A percentile compares a stretch with the other conserved stretches of the same genome.
These are phyloP conservation scores for Aspergillus neotritici DNA, from an alignment of 2,329 filamentous ascomycete species.

Conservation along the genomic window DNA sequence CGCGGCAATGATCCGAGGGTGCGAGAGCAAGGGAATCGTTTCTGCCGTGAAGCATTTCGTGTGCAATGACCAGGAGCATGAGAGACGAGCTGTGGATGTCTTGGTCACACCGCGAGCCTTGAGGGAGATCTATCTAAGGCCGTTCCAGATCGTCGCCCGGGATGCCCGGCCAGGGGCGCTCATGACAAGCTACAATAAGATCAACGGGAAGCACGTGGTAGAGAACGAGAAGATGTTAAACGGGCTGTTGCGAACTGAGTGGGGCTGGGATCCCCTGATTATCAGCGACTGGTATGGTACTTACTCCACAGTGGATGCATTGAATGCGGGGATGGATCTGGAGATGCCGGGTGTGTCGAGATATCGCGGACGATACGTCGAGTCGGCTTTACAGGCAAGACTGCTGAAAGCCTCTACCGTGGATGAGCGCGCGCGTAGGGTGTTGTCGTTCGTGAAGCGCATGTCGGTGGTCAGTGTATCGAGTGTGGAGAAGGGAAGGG, in stretches of 20 bases:
- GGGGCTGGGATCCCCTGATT: slow-evolving; percentile 29
- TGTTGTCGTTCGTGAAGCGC: slow-evolving; percentile 29
- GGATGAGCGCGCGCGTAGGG: slow-evolving; percentile 25
- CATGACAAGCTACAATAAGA: slow-evolving; percentile 51
- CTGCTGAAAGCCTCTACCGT: slow-evolving; percentile 24
- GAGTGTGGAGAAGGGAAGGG: slow-evolving; percentile 8
- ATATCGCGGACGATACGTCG: slow-evolving; percentile 31
- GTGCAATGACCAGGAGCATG: slow-evolving; percentile 31
- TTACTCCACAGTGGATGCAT: slow-evolving; percentile 14
- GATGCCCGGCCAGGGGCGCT: slow-evolving; percentile 47
- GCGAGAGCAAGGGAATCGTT: slow-evolving; percentile 63
- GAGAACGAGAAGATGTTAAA: slow-evolving; percentile 24
- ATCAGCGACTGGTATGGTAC: slow-evolving; percentile 31
- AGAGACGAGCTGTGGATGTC: slow-evolving; percentile 26
- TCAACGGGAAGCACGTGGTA: slow-evolving; percentile 42
- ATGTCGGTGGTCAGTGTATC: slow-evolving; percentile 11
- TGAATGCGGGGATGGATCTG: slow-evolving; percentile 22
- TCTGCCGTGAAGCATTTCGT: slow-evolving; percentile 63
- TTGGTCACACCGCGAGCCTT: slow-evolving; percentile 44
- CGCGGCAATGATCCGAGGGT: slow-evolving; percentile 49
- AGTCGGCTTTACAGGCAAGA: slow-evolving; percentile 22
- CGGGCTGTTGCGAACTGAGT: slow-evolving; percentile 26
- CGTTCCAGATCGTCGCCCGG: slow-evolving; percentile 53
- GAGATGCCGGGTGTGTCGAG: slow-evolving; percentile 22
- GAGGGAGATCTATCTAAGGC: slow-evolving; percentile 54